Conservation (phyloP, 805 yeast genomes). For the Saccharomyces eubayanus region DNA sequence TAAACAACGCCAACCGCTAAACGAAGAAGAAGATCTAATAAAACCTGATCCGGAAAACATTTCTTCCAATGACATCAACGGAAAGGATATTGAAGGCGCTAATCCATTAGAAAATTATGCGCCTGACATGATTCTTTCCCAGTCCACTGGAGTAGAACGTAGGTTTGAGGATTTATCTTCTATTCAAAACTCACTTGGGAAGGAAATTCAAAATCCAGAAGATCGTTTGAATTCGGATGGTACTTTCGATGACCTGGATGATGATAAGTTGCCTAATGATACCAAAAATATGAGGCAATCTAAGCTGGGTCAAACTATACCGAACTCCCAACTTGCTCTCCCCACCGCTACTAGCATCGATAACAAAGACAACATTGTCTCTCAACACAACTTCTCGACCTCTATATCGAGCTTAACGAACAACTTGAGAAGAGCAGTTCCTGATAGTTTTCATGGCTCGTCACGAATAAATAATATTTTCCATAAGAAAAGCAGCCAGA, state of each 20-base stretch:
- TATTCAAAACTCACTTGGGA: slow-evolving; percentile 26
- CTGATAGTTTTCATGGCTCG: slow-evolving; percentile 7
- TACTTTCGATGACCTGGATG: not conserved
- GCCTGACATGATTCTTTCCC: slow-evolving; percentile 41
- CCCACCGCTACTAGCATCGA: not conserved
- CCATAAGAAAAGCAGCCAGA: slow-evolving; percentile 10
- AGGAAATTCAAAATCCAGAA: slow-evolving; percentile 5
- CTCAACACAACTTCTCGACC: slow-evolving; percentile 19
- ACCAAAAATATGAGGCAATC: not conserved
- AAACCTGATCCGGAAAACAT: slow-evolving; percentile 14
- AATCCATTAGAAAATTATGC: slow-evolving; percentile 15
- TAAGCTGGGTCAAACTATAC: not conserved
- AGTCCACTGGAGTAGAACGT: slow-evolving; percentile 45
- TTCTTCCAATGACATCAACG: slow-evolving; percentile 3
- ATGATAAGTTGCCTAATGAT: not conserved
- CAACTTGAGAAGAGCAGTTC: slow-evolving; percentile 20
- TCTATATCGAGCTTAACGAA: slow-evolving; percentile 29
- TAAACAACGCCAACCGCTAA: not conserved
- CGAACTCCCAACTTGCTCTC: not conserved
- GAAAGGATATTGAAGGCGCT: not conserved
- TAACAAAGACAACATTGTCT: not conserved
- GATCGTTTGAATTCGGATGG: slow-evolving; percentile 8
- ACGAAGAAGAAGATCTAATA: slow-evolving; percentile 17
- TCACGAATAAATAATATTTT: slow-evolving; percentile 8
- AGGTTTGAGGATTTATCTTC: slow-evolving; percentile 31